phyloP scores from a whole-genome alignment of 208 protist genomes.

The Trypanosoma brucei region DNA sequence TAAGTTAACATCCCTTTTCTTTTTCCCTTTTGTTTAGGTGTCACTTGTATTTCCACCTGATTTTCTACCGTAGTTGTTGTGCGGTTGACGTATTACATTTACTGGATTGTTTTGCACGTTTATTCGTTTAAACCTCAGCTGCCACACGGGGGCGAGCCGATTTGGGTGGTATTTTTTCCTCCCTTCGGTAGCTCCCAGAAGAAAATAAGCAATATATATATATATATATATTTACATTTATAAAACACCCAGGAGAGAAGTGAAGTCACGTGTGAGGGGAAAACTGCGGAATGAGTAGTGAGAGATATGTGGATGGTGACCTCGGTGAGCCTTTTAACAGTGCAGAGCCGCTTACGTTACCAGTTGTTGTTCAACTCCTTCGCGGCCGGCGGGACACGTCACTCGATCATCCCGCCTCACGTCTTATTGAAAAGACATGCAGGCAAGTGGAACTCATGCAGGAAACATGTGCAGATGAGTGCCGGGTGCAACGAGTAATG shows the following conservation, averaged over 20 bases:
- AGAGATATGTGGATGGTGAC: conserved; percentile 76
- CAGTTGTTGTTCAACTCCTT: conserved; percentile 57
- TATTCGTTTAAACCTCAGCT: no score
- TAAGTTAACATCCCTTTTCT: no score
- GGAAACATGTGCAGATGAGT: conserved; percentile 41
- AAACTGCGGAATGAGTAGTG: conserved; percentile 26
- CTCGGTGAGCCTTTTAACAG: conserved; percentile 65
- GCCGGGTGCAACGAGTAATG: conserved; percentile 17
- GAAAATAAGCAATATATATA: not conserved
- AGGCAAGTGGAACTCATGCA: conserved; percentile 65
- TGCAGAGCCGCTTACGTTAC: conserved; percentile 67
- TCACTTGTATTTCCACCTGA: no score
- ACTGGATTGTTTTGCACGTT: no score
- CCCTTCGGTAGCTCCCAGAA: no score
- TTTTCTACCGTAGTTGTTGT: no score
- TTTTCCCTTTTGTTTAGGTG: no score
- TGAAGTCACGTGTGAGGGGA: not conserved
- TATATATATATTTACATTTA: not conserved
- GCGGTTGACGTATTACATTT: no score
- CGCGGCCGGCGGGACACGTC: conserved; percentile 16
- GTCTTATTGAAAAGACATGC: conserved; percentile 39
- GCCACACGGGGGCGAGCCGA: no score
- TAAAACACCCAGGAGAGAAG: not conserved
- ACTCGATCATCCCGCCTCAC: conserved; percentile 8
- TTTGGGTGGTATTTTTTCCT: no score